Conservation (phyloP, 1,139 yeast genomes). For the Nadsonia commutata region DNA sequence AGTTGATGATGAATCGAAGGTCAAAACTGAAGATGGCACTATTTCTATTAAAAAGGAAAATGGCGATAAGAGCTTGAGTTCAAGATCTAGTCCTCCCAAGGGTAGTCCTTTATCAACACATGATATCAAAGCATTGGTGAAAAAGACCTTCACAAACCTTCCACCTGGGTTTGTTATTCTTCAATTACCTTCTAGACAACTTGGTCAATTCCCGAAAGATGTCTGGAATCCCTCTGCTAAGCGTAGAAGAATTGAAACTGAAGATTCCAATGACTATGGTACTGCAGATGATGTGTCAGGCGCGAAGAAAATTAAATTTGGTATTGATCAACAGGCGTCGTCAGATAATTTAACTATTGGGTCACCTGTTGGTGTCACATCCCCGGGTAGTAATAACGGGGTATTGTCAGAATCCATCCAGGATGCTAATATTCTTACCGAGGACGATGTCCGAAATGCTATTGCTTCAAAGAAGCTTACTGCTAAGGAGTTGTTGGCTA, state of each 20-base stretch:
- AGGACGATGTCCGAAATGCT: slow-evolving; percentile 53
- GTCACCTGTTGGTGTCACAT: slow-evolving; percentile 5
- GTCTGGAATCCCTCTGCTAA: slow-evolving; percentile 67
- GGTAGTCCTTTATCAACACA: neutral
- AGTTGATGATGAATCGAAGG: slow-evolving; percentile 13
- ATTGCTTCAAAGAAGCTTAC: slow-evolving; percentile 50
- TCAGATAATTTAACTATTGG: slow-evolving; percentile 29
- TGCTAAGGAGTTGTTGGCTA: slow-evolving; percentile 48
- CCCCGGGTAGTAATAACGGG: slow-evolving; percentile 8
- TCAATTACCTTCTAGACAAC: slow-evolving; percentile 45
- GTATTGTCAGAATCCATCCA: slow-evolving; percentile 14
- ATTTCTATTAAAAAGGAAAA: slow-evolving; percentile 7
- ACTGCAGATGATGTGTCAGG: slow-evolving; percentile 16
- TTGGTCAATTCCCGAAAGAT: slow-evolving; percentile 60
- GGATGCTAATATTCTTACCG: slow-evolving; percentile 35
- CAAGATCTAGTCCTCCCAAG: slow-evolving; percentile 2
- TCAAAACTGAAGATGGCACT: slow-evolving; percentile 13
- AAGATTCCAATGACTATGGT: slow-evolving; percentile 10
- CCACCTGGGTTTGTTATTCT: slow-evolving; percentile 56
- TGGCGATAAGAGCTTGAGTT: slow-evolving; percentile 1
- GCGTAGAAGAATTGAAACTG: slow-evolving; percentile 26
- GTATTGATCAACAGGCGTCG: slow-evolving; percentile 11
- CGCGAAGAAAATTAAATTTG: slow-evolving; percentile 31
- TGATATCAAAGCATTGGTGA: slow-evolving; percentile 5
- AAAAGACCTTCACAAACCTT: slow-evolving; percentile 14